Conservation (phyloP, 352 stramenopile genomes). For the Elongisporangium undulatum region DNA sequence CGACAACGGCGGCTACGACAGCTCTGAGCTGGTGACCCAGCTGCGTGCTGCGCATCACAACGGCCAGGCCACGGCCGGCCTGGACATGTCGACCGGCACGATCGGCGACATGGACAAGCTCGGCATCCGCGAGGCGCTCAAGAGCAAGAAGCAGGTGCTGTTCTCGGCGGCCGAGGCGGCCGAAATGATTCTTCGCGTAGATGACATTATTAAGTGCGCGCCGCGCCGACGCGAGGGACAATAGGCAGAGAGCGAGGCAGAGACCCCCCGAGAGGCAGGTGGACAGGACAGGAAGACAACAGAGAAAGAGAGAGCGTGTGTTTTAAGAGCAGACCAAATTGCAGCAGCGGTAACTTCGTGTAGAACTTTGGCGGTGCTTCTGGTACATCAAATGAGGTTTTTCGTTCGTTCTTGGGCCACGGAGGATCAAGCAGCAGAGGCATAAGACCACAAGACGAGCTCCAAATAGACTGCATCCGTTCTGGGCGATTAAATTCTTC, state of each 20-base stretch:
- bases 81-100: constrained; percentile 96
- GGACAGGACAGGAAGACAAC: too few species aligned
- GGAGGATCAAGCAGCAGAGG: too few species aligned
- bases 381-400: too few species aligned
- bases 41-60: constrained; percentile 92
- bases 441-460: too few species aligned
- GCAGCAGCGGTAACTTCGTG: background rate
- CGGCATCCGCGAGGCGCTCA: constrained; percentile 96
- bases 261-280: background rate
- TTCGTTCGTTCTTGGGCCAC: too few species aligned
- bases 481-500: too few species aligned
- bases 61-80: constrained; percentile 90
- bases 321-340: background rate
- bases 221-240: constrained; percentile 70
- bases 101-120: constrained; percentile 97
- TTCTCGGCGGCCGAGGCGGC: constrained; percentile 97
- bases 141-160: constrained; percentile 97
- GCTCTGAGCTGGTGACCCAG: constrained; percentile 96
- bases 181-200: constrained; percentile 99
- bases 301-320: background rate
- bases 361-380: background rate
- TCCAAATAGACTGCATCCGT: too few species aligned
- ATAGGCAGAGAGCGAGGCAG: constrained; percentile 13
- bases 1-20: constrained; percentile 99
- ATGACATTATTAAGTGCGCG: constrained; percentile 97